A percentile compares a stretch with the other conserved stretches of the same genome.
phyloP scores from a whole-genome alignment of 768 basidiomycete species.

The Omphalotus guepiniiformis region DNA sequence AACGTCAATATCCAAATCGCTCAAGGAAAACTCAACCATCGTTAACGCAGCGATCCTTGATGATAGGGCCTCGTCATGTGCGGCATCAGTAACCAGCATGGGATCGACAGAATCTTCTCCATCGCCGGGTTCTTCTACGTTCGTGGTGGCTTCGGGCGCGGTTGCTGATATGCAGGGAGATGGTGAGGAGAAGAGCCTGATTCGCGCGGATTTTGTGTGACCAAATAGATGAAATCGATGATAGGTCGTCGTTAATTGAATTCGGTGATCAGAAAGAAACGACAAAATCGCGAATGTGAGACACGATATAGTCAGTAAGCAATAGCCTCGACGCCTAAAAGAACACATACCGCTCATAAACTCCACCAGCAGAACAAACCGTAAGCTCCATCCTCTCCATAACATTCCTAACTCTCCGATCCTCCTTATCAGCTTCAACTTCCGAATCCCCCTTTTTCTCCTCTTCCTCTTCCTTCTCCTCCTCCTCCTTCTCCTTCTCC shows the following conservation, averaged over 20 bases:
- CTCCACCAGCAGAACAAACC: conserved; percentile 49
- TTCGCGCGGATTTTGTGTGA: too few species aligned
- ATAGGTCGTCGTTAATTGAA: too few species aligned
- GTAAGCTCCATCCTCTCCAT: conserved; percentile 73
- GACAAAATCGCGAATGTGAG: too few species aligned
- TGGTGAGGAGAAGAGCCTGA: conserved; percentile 48
- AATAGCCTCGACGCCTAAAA: conserved; percentile 53
- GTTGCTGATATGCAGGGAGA: too few species aligned
- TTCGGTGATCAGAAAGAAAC: too few species aligned
- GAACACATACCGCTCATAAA: conserved; percentile 75
- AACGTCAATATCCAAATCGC: conserved; percentile 86
- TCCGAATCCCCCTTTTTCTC: conserved; percentile 17
- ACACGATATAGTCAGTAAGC: too few species aligned
- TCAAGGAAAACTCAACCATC: conserved; percentile 81
- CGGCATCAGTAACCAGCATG: conserved; percentile 59
- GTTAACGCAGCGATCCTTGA: conserved; percentile 89
- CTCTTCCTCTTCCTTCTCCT: background rate
- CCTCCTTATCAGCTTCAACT: conserved; percentile 25
- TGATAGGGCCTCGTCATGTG: conserved; percentile 87
- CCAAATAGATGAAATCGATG: too few species aligned
- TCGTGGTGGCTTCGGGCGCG: too few species aligned
- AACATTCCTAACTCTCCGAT: conserved; percentile 49
- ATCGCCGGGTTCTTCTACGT: too few species aligned
- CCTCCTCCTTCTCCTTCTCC: conserved; percentile 28
- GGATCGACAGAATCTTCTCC: too few species aligned